Evolutionary conservation across 1,284 basidiomycete genomes (phyloP).

Genomic region (Puccinia novopanici): DNA sequence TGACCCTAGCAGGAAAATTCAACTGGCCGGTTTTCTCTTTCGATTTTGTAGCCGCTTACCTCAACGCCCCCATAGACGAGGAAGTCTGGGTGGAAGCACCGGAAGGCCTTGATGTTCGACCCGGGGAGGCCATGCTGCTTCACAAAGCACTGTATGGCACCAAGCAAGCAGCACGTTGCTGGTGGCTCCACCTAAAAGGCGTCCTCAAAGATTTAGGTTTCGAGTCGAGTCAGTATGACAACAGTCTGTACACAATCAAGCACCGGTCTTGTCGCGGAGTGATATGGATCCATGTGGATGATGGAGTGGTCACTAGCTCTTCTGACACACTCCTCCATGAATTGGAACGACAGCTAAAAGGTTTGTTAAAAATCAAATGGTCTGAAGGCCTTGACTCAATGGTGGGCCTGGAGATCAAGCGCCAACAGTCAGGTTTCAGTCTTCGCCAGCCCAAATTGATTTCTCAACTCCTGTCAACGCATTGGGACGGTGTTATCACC

Average conservation of each 20-base stretch:
- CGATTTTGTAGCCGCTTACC: too few relatives aligned
- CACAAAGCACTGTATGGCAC: constrained; percentile 26
- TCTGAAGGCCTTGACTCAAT: neutral
- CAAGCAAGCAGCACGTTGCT: constrained; percentile 23
- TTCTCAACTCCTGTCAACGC: neutral
- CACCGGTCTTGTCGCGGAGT: neutral
- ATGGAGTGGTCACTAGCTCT: neutral
- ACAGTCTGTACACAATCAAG: neutral
- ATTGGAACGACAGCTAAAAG: neutral
- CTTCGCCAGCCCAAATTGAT: neutral
- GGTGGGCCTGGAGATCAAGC: neutral
- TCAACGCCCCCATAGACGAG: neutral
- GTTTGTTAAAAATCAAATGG: neutral
- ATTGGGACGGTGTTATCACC: neutral
- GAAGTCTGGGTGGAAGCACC: constrained; percentile 13
- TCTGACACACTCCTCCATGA: neutral
- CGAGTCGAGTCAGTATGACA: too few relatives aligned
- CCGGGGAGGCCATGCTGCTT: neutral
- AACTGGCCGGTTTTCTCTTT: neutral
- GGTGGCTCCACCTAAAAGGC: neutral
- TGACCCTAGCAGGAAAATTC: neutral
- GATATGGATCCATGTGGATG: constrained; percentile 4
- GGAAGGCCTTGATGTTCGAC: neutral
- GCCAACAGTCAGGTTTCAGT: neutral
- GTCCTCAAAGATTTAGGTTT: too few relatives aligned